Evolutionary conservation across 2,329 filamentous ascomycete genomes (phyloP), one percentile per base, ranked within the genome.

Genomic region (Whalleya microplaca): DNA sequence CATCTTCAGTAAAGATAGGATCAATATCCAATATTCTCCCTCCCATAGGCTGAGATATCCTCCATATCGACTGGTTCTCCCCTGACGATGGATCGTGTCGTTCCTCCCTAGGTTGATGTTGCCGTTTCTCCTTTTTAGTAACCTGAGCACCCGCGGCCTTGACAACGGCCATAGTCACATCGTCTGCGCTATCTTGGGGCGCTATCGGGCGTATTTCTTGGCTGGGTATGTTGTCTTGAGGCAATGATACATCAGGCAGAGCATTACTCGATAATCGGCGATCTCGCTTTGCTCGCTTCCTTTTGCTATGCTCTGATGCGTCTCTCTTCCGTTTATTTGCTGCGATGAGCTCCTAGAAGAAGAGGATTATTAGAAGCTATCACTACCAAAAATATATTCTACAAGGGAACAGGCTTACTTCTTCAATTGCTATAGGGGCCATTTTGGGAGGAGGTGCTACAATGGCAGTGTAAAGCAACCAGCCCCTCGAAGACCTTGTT

Each of bases 11-110:
- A 62, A 89, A 79, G 43, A 88, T 80, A 1, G 86, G 84, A 60
- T 89, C 86, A 56, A 87, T 81, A 66, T 88, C 80, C 46, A 85
- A 74, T 76, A 89, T 87, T 57, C 84, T 77, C 21, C 86, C 86
- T 51, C 85, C 86, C 78, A 87, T 83, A 12, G 86, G 82, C 63
- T 83, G 81, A 3, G 86, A 87, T 21, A 89, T 71, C 64, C 77
- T 81, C 87, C 87, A 89, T 23, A 46, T 56, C 9, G 56, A 59
- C 37, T 20, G 43, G 46, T 49, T 18, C 7, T 41, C 48, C 9
- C 48, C 21, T 29, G 16, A n/a, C 20, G 27, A 21, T 53, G 45
- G 14, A 23, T 16, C 40, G 16, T 27, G 2, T 41, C 46, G 23
- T 41, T 43, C 43, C 42, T 43, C 19, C 47, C 40, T 59, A n/a